phyloP scores from a whole-genome alignment of 495 filamentous ascomycete species.

The Diplogelasinospora grovesii region DNA sequence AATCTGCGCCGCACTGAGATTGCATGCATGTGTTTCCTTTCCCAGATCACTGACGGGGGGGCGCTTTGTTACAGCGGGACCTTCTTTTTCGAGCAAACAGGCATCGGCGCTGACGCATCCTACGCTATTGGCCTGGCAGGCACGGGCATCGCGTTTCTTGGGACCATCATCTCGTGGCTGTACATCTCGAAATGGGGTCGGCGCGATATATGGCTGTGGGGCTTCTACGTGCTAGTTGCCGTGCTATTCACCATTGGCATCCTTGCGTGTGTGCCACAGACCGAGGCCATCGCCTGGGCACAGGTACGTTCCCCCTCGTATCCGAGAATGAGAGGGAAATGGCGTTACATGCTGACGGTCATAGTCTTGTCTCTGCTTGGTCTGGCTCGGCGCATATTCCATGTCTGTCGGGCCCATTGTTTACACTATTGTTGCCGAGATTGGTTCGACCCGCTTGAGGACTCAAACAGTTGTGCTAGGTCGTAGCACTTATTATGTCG shows the following conservation, averaged over 20 bases:
- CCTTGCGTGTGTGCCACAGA: constrained; percentile 13
- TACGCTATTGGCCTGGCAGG: constrained; percentile 30
- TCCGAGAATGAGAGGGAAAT: no score
- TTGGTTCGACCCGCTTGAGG: constrained; percentile 32
- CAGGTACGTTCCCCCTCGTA: no score
- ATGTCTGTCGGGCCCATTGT: constrained; percentile 37
- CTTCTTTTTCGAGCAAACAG: constrained; percentile 40
- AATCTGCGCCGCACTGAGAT: constrained; percentile 59
- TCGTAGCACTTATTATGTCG: constrained; percentile 28
- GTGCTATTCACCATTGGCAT: constrained; percentile 32
- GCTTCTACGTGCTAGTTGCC: constrained; percentile 20
- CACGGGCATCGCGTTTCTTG: constrained; percentile 35
- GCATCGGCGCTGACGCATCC: constrained; percentile 18
- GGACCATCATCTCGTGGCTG: constrained; percentile 35
- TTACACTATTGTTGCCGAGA: constrained; percentile 31
- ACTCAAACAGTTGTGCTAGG: constrained; percentile 33
- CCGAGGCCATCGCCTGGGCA: constrained; percentile 18
- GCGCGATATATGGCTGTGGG: constrained; percentile 33
- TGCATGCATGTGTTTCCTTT: constrained; percentile 39
- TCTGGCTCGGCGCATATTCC: constrained; percentile 37
- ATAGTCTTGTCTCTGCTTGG: constrained; percentile 30
- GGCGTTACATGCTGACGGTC: no score
- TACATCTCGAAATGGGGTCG: constrained; percentile 33
- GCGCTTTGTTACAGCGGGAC: constrained; percentile 28
- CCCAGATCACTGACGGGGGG: constrained; percentile 20